These are phyloP conservation scores for Colletotrichum camelliae DNA, from an alignment of 2,329 filamentous ascomycete species.

Conservation along the genomic window DNA sequence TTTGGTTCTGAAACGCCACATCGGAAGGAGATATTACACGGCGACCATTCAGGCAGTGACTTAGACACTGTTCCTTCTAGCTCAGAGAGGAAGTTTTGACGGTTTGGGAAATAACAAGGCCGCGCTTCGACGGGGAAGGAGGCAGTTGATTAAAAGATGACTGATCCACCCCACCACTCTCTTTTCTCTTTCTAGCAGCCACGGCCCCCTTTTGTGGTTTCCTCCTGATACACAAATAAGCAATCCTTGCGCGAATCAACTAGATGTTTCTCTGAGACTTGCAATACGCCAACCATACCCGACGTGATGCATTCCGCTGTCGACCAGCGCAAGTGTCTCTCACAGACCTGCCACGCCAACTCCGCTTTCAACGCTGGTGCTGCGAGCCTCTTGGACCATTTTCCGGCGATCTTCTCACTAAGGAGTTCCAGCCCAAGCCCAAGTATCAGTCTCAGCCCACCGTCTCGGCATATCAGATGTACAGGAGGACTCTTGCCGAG, in stretches of 20 bases:
- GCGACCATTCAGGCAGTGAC: background rate
- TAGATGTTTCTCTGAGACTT: background rate
- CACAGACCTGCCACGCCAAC: background rate
- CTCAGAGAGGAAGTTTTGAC: background rate
- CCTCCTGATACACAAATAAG: background rate
- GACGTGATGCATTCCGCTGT: background rate
- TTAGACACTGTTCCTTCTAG: fast-evolving
- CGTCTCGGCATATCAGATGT: too few relatives aligned
- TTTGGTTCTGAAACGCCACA: background rate
- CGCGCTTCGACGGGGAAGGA: background rate
- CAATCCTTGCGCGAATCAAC: background rate
- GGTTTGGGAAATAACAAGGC: background rate
- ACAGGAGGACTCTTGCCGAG: too few relatives aligned
- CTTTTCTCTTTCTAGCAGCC: background rate
- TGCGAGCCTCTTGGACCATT: too few relatives aligned
- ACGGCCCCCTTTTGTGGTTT: background rate
- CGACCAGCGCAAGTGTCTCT: background rate
- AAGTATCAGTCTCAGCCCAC: too few relatives aligned
- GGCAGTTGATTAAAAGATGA: background rate
- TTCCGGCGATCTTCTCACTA: too few relatives aligned
- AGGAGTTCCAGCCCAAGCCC: too few relatives aligned
- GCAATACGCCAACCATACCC: background rate
- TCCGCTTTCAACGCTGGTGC: too few relatives aligned
- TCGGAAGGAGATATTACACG: background rate
- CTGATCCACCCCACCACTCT: background rate